Evolutionary conservation across 202 grass and related monocot genomes (phyloP), one percentile per base, ranked within the genome.

Genomic region (Elaeis oleifera): DNA sequence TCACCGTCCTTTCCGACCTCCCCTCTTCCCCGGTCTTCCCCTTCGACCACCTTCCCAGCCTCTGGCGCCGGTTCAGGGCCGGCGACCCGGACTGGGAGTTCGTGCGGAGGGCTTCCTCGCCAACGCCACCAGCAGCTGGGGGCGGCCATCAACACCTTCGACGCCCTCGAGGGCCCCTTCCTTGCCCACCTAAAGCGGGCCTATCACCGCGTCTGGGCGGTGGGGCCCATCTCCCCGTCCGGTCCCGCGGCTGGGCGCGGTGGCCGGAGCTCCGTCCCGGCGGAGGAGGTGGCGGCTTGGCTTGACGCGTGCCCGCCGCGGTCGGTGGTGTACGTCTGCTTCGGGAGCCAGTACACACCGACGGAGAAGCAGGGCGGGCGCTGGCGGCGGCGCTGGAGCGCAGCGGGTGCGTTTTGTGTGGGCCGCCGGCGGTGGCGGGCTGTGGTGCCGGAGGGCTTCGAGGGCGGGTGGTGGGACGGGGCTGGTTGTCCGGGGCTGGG

Each of bases 321-420:
- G 4, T 77, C 85, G 6, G 83, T 90, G 50, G 68, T 84, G 65
- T 90, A 86, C 70, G 83, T 78, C 23, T 89, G 85, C 83, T 95
- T 95, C 60, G 83, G 90, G 23, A 95, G 80, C 68, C 81, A 78
- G 71, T 64, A 82, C 66, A 59, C 21, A 3, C 58, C 56, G 8
- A 39, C 60, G 5, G 70, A 23, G 14, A 31, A 74, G 5, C 78
- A 81, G 51, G 16, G 9, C 54, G 16, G 11, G 55, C 50, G 23
- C 51, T 81, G 36, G 78, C 70, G 21, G 53, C 65, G 6, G 64
- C 56, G 5, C 44, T 86, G 52, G 70, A 79, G 61, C 51, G 29
- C 16, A 75, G 79, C 61, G 61, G 79, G 79, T 9, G n/a, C 55
- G 56, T 16, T 82, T 82, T 74, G 5, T 87, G 14, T 82, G 65